Percentiles rank a stretch among this genome's conserved stretches.
phyloP scores from a whole-genome alignment of 495 filamentous ascomycete genomes.

The Lasiosphaeria hispida region DNA sequence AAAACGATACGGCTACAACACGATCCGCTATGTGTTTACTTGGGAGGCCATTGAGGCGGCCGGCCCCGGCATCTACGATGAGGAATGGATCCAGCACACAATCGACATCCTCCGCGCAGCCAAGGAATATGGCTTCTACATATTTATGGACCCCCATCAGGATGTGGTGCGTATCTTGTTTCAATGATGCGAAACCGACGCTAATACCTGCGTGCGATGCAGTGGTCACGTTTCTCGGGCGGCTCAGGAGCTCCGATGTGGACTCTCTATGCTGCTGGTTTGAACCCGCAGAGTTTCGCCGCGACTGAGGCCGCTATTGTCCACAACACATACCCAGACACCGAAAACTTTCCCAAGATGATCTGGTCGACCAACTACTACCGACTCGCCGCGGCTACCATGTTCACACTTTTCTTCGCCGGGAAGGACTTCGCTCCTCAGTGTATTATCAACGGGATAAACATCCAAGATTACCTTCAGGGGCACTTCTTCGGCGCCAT shows the following conservation, averaged over 20 bases:
- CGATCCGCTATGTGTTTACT: slow-evolving; percentile 92
- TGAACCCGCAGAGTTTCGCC: slow-evolving; percentile 80
- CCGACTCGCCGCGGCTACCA: slow-evolving; percentile 79
- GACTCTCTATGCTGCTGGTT: slow-evolving; percentile 90
- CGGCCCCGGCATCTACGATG: slow-evolving; percentile 91
- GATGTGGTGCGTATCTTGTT: slow-evolving; percentile 70
- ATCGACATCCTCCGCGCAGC: slow-evolving; percentile 79
- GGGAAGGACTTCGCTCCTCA: slow-evolving; percentile 94
- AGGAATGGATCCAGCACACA: slow-evolving; percentile 89
- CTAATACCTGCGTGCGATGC: not conserved
- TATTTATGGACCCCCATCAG: slow-evolving; percentile 98
- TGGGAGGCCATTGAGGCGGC: slow-evolving; percentile 98
- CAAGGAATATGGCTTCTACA: slow-evolving; percentile 86
- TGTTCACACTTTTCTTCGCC: slow-evolving; percentile 93
- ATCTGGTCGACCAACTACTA: slow-evolving; percentile 98
- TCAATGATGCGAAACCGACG: not conserved
- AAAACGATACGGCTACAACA: slow-evolving; percentile 88
- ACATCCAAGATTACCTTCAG: slow-evolving; percentile 96
- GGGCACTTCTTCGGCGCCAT: slow-evolving; percentile 79
- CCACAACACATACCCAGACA: slow-evolving; percentile 90
- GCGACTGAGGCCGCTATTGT: slow-evolving; percentile 90
- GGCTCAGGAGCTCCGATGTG: slow-evolving; percentile 97
- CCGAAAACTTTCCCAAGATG: slow-evolving; percentile 92
- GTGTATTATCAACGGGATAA: slow-evolving; percentile 88
- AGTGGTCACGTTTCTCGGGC: slow-evolving; percentile 93